Conservation (phyloP, 1,284 basidiomycete species). For the Cystobasidium pallidum region DNA sequence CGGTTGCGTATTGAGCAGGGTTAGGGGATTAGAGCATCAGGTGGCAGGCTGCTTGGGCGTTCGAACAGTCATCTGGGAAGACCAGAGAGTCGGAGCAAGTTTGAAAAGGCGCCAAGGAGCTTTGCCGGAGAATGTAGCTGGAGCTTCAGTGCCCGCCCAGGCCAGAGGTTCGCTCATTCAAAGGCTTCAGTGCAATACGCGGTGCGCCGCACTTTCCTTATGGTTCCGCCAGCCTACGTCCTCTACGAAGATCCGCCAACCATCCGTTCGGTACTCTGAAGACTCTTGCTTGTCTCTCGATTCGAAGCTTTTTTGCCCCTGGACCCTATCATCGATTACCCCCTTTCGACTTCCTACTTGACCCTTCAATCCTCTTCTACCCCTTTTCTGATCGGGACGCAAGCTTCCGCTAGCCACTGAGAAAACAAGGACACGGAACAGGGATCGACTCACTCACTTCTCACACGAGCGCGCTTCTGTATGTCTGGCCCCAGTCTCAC, state of each 20-base stretch:
- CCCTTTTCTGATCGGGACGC: background rate
- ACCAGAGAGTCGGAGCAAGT: slow-evolving; percentile 15
- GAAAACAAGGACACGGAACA: slow-evolving; percentile 14
- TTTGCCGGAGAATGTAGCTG: slow-evolving; percentile 27
- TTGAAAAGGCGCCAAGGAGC: slow-evolving; percentile 43
- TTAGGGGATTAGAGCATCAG: slow-evolving; percentile 15
- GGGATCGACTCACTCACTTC: background rate
- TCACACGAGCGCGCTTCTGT: background rate
- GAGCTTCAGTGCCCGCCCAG: slow-evolving; percentile 31
- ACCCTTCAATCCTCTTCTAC: slow-evolving; percentile 17
- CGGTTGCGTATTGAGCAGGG: background rate
- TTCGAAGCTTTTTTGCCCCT: background rate
- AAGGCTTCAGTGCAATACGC: slow-evolving; percentile 44
- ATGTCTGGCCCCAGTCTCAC: background rate
- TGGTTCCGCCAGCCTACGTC: background rate
- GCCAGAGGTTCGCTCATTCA: slow-evolving; percentile 34
- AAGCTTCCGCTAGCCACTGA: background rate
- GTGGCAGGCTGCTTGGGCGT: background rate
- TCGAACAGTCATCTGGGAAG: slow-evolving; percentile 23
- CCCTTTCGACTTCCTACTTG: background rate
- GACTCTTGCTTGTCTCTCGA: background rate
- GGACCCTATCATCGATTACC: background rate
- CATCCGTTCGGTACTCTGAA: background rate
- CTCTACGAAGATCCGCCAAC: slow-evolving; percentile 10
- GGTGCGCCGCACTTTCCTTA: slow-evolving; percentile 22